Base-by-base conservation (phyloP, 352 stramenopile genomes). In the Phytophthora kernoviae region DNA sequence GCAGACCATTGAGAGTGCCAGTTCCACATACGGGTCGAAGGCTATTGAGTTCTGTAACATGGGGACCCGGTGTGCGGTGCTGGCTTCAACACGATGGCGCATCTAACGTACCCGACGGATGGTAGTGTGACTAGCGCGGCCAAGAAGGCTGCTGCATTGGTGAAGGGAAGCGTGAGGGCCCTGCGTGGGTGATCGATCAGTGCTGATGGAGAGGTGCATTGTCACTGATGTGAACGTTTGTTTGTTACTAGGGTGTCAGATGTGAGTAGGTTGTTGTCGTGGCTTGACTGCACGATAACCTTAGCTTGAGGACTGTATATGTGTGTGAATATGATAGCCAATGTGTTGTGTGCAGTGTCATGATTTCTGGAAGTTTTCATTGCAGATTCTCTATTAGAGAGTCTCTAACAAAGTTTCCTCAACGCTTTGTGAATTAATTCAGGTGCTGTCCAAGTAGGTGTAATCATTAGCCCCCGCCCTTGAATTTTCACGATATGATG, bases 401-500 rank as follows among this genome's bases (percentile, higher is more conserved):
- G n/a, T n/a, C n/a, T n/a, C n/a, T n/a, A n/a, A n/a, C n/a, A n/a
- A n/a, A n/a, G n/a, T n/a, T n/a, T n/a, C n/a, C n/a, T n/a, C n/a
- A n/a, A n/a, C n/a, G n/a, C n/a, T n/a, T n/a, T n/a, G n/a, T n/a
- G n/a, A n/a, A n/a, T n/a, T n/a, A n/a, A n/a, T n/a, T n/a, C n/a
- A n/a, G n/a, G n/a, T n/a, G n/a, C n/a, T n/a, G n/a, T n/a, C n/a
- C n/a, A n/a, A n/a, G n/a, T n/a, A n/a, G n/a, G n/a, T n/a, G n/a
- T n/a, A n/a, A n/a, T n/a, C n/a, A n/a, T n/a, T n/a, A n/a, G n/a
- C n/a, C n/a, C n/a, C n/a, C n/a, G n/a, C n/a, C n/a, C n/a, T n/a
- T n/a, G n/a, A n/a, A n/a, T n/a, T 30, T 30, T 75, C 65, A 87
- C 24, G 64, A 79, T 43, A 83, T 61, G 12, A 61, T 58, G 46